Conservation (phyloP, 2,329 filamentous ascomycete genomes). For the Venturia effusa region DNA sequence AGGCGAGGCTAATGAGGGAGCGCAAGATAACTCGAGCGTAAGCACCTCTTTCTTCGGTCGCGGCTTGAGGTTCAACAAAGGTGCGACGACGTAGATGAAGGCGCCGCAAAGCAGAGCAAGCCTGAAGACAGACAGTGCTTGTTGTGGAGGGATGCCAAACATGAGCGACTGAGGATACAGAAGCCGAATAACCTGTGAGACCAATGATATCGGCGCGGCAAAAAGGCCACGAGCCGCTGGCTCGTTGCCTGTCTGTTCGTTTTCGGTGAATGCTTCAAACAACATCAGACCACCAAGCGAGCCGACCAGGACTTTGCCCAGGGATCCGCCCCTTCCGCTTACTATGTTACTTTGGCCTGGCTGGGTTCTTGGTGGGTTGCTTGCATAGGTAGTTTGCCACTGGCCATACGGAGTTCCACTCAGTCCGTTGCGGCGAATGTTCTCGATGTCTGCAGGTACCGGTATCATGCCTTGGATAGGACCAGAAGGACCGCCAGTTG, state of each 20-base stretch:
- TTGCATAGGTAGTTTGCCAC: slow-evolving; percentile 14
- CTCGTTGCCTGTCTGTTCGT: slow-evolving; percentile 45
- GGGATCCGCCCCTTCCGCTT: slow-evolving; percentile 13
- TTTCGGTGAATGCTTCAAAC: slow-evolving; percentile 63
- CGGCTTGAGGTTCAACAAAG: slow-evolving; percentile 46
- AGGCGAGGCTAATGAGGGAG: slow-evolving; percentile 66
- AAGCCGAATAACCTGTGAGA: slow-evolving; percentile 19
- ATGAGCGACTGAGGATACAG: slow-evolving; percentile 7
- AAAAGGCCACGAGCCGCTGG: slow-evolving; percentile 30
- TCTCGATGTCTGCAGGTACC: slow-evolving; percentile 30
- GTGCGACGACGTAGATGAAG: slow-evolving; percentile 45
- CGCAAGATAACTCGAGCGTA: slow-evolving; percentile 32
- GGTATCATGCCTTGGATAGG: slow-evolving; percentile 30
- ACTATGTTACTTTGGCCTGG: not conserved
- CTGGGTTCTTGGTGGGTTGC: not conserved
- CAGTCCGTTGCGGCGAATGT: slow-evolving; percentile 22
- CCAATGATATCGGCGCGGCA: slow-evolving; percentile 28
- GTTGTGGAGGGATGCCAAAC: slow-evolving; percentile 12
- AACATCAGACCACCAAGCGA: slow-evolving; percentile 89
- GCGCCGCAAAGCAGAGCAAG: slow-evolving; percentile 40
- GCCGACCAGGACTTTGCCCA: slow-evolving; percentile 80
- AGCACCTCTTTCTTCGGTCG: slow-evolving; percentile 39
- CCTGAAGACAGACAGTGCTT: slow-evolving; percentile 35
- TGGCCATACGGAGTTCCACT: slow-evolving; percentile 22
- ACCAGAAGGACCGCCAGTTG: not conserved